phyloP scores from a whole-genome alignment of 495 filamentous ascomycete genomes.

The Trichocladium antarcticum region DNA sequence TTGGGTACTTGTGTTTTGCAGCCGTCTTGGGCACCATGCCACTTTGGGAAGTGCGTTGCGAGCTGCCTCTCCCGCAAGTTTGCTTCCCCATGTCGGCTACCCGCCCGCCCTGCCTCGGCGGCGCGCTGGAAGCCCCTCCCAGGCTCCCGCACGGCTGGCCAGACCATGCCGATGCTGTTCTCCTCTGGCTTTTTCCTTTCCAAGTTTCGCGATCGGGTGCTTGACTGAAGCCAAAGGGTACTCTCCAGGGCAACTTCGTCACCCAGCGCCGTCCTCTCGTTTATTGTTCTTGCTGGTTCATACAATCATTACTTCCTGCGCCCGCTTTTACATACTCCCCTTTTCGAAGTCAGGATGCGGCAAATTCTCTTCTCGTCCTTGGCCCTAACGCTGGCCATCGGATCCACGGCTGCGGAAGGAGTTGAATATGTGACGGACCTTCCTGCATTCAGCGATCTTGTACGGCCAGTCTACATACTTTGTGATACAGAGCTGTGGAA shows the following conservation, averaged over 20 bases:
- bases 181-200: neutral
- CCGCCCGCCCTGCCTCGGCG: neutral
- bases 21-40: neutral
- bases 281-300: neutral
- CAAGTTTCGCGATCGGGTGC: neutral
- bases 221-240: neutral
- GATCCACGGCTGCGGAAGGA: conserved; percentile 2
- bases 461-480: conserved; percentile 12
- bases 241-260: conserved; percentile 1
- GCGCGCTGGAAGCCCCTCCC: neutral
- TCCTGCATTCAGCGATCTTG: conserved; percentile 31
- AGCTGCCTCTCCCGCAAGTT: neutral
- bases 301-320: no score
- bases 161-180: no score
- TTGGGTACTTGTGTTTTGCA: neutral
- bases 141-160: no score
- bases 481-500: no score
- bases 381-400: conserved; percentile 4
- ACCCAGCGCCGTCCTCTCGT: conserved; percentile 5
- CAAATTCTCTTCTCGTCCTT: neutral
- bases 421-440: conserved; percentile 38
- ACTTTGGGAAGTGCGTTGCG: conserved; percentile 1
- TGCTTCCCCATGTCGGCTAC: neutral
- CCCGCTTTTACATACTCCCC: neutral
- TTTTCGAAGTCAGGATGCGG: conserved; percentile 13